Base-by-base conservation (phyloP, 1,284 basidiomycete species). In the Apiotrichum gracile region DNA sequence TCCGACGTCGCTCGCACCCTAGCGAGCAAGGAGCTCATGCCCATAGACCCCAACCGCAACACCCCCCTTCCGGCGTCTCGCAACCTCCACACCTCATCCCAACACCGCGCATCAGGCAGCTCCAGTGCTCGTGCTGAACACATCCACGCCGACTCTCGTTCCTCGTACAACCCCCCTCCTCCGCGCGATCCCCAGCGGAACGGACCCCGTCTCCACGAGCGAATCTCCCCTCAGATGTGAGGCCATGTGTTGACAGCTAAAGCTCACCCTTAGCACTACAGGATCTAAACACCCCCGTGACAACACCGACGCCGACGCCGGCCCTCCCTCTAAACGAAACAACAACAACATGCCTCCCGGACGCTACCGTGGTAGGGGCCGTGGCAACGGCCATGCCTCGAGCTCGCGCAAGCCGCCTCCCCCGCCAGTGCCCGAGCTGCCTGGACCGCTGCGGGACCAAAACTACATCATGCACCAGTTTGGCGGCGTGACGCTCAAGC, bases 401-500 rank as follows among this genome's bases (percentile, higher is more conserved):
- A 39, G 27, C 35, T 27, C 26, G 31, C 41, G 41, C 17, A 45
- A 45, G 22, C 43, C 43, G 17, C 46, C 54, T 33, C 49, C 54
- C 8, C 50, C 58, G 5, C 49, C 55, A 2, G 27, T 44, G 4
- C 26, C 17, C 31, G 35, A 62, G 39, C 57, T 67, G 5, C 38
- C 63, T 4, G 60, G 57, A 12, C 71, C 69, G 4, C 37, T 69
- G 26, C 58, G 55, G 10, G 62, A 59, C 22, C 49, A 57, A 33
- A 58, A 61, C 21, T 58, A 67, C 29, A 73, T 73, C 34, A 39
- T 63, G 19, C 27, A 34, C 10, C 42, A 58, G 37, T 60, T 61
- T 38, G 60, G 62, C 9, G 56, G 58, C 5, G 49, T 66, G 9
- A 22, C 51, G 29, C 37, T 73, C 37, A 74, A 76, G 50, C 55